A percentile compares a stretch with the other conserved stretches of the same genome.
Conservation (phyloP, 2,329 filamentous ascomycete genomes). For the Onygena corvina region DNA sequence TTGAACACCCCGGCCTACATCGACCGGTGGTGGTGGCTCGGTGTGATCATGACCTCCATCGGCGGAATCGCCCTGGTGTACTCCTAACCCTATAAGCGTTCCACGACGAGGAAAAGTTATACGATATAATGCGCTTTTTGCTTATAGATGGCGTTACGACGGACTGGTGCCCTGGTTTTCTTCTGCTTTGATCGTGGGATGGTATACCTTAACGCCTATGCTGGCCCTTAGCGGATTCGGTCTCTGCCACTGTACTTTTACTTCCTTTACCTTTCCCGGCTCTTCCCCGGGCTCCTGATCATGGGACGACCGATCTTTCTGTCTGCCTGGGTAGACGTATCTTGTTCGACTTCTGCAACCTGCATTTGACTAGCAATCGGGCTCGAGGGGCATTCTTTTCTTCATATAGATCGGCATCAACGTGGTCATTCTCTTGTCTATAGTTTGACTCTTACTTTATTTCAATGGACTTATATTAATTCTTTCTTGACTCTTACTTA, state of each 20-base stretch:
- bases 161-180: not conserved
- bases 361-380: no score
- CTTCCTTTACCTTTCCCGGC: not conserved
- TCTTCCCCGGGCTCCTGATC: not conserved
- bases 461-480: not conserved
- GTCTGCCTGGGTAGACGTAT: not conserved
- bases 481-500: no score
- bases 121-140: slow-evolving; percentile 7
- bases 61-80: slow-evolving; percentile 30
- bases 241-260: slow-evolving; percentile 4
- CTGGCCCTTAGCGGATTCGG: not conserved
- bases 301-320: not conserved
- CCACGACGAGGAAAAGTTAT: slow-evolving; percentile 3
- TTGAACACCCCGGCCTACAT: slow-evolving; percentile 25
- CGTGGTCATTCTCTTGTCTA: no score
- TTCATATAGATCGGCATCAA: no score
- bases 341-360: not conserved
- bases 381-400: no score
- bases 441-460: no score
- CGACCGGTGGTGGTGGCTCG: slow-evolving; percentile 39
- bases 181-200: not conserved
- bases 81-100: slow-evolving; percentile 11
- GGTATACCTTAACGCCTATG: not conserved
- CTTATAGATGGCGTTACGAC: slow-evolving; percentile 7
- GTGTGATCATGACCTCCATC: slow-evolving; percentile 36